Conservation (phyloP, 805 yeast species). For the Torulaspora quercuum region DNA sequence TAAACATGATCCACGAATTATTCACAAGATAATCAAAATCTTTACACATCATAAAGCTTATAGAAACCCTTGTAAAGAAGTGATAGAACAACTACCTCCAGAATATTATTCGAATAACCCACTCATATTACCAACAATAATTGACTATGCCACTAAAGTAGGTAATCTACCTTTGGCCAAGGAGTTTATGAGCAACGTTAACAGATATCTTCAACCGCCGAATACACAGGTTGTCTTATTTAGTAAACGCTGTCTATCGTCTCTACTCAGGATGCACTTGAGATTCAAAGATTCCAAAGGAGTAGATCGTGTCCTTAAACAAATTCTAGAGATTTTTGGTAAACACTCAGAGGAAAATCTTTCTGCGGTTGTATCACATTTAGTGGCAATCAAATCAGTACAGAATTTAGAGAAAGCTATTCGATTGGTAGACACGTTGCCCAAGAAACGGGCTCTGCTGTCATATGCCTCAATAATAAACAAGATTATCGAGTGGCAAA, state of each 20-base stretch:
- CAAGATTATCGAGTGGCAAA: conserved; percentile 21
- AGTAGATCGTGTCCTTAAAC: conserved; percentile 27
- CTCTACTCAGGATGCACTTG: conserved; percentile 29
- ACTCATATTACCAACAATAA: conserved; percentile 25
- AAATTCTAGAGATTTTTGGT: conserved; percentile 23
- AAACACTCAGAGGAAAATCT: conserved; percentile 24
- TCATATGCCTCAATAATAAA: conserved; percentile 24
- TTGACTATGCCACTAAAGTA: conserved; percentile 21
- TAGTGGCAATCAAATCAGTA: conserved; percentile 16
- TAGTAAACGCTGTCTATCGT: conserved; percentile 25
- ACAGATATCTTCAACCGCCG: conserved; percentile 16
- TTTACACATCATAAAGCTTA: conserved; percentile 25
- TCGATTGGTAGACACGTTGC: conserved; percentile 20
- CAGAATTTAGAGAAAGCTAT: conserved; percentile 26
- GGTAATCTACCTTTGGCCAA: conserved; percentile 18
- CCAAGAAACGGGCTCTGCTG: conserved; percentile 15
- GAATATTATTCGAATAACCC: conserved; percentile 28
- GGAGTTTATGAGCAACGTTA: conserved; percentile 23
- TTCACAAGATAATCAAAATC: conserved; percentile 24
- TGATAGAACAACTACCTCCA: conserved; percentile 21
- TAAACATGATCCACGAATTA: conserved; percentile 28
- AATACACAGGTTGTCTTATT: conserved; percentile 21
- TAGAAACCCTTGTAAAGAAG: conserved; percentile 18
- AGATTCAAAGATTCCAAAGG: conserved; percentile 30
- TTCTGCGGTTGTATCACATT: conserved; percentile 22